Base-by-base conservation (phyloP, 2,329 filamentous ascomycete species). In the Colletotrichum costaricense region DNA sequence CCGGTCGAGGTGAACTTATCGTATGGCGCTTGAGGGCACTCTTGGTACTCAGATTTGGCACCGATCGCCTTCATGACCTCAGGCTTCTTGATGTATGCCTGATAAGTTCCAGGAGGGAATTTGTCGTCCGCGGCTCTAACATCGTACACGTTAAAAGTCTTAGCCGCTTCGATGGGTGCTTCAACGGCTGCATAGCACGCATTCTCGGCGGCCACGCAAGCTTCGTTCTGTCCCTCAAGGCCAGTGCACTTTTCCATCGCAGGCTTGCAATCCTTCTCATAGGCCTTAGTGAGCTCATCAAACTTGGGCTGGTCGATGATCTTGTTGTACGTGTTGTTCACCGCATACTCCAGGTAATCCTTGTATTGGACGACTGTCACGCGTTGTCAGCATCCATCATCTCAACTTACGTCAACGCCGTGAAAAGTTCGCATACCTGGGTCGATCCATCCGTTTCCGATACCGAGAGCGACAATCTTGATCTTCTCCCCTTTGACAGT, bases 401-500 rank as follows among this genome's bases (percentile, higher is more conserved):
- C 4, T 38, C 35, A 5, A 4, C 8, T 33, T n/a, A 11, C 22
- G 33, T 8, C 38, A 46, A 12, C 1, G 22, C 7, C 4, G 11
- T 0, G 5, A 22, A 14, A 2, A 5, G 0, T 7, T 22, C 6
- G 46, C 63, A n/a, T 16, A 73, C 73, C 64, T 62, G 73, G 79
- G 74, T 91, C 88, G 69, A 88, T 85, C 82, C 87, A 89, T 30
- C 86, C 88, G 76, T 90, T 91, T 80, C 89, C 87, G 71, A 91
- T 84, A n/a, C 88, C 87, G 8, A 91, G 81, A 0, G 88, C 86
- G 3, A 88, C 82, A 24, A 91, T 81, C 57, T 86, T 85, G 64
- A 89, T 84, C 59, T 83, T 82, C 62, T 85, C 80, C 19, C 84
- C 84, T 19, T 81, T 78, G 5, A 85, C 67, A 1, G 78, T 80